Conservation (phyloP, 2,329 filamentous ascomycete species). For the Talaromyces sp. region DNA sequence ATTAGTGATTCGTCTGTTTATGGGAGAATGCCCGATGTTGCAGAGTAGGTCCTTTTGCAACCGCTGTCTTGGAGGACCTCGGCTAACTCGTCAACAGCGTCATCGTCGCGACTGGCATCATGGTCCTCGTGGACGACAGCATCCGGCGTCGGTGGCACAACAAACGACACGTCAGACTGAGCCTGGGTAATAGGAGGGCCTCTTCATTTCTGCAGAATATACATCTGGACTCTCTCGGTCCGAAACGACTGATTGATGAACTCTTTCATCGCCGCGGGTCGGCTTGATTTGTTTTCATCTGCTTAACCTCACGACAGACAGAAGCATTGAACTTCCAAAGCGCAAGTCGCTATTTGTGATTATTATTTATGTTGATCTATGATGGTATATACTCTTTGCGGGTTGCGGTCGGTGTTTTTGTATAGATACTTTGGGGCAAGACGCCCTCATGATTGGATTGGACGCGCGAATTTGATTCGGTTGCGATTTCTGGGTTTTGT, state of each 20-base stretch:
- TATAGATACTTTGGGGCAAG: neutral
- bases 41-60: constrained; percentile 64
- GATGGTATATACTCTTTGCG: constrained; percentile 3
- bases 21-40: constrained; percentile 69
- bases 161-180: constrained; percentile 50
- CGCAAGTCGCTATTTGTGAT: constrained; percentile 4
- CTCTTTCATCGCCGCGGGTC: constrained; percentile 55
- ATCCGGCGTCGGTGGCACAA: constrained; percentile 74
- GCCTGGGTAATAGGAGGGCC: constrained; percentile 46
- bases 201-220: constrained; percentile 48
- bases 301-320: neutral
- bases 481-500: too few relatives aligned
- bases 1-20: constrained; percentile 73
- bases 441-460: neutral
- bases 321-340: neutral
- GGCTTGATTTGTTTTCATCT: constrained; percentile 15
- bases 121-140: constrained; percentile 84
- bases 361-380: neutral
- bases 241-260: constrained; percentile 60
- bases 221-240: constrained; percentile 56
- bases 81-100: constrained; percentile 53
- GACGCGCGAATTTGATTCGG: neutral
- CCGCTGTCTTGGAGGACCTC: neutral
- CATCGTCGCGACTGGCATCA: constrained; percentile 82
- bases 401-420: neutral